These are phyloP conservation scores for Dothideomycetes sp. DNA, from an alignment of 2,329 filamentous ascomycete genomes.

Conservation along the genomic window DNA sequence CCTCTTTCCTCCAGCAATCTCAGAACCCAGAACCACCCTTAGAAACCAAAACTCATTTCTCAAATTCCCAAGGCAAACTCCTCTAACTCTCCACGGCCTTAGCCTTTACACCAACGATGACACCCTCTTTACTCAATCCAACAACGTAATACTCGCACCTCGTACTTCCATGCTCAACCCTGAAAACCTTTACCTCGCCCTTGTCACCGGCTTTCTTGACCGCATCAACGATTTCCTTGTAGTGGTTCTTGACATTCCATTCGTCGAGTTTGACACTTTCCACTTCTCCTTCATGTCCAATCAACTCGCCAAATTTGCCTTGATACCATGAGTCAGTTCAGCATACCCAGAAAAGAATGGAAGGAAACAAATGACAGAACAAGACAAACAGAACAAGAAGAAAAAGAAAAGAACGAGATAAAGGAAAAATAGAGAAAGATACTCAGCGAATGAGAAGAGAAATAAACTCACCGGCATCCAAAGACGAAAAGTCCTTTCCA, in stretches of 20 bases:
- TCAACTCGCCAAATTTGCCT: slow-evolving; percentile 63
- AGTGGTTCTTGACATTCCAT: slow-evolving; percentile 66
- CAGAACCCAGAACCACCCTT: too few species aligned
- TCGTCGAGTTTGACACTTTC: slow-evolving; percentile 57
- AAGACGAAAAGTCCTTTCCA: slow-evolving; percentile 1
- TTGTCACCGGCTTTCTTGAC: slow-evolving; percentile 54
- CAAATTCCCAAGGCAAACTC: not conserved
- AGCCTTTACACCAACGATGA: slow-evolving; percentile 68
- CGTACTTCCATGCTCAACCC: slow-evolving; percentile 52
- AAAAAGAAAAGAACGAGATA: too few species aligned
- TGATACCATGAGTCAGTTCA: too few species aligned
- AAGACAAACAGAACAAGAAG: too few species aligned
- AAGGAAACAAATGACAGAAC: too few species aligned
- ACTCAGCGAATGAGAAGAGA: too few species aligned
- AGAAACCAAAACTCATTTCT: not conserved
- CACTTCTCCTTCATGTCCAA: slow-evolving; percentile 52
- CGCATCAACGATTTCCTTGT: slow-evolving; percentile 58
- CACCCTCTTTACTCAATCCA: slow-evolving; percentile 48
- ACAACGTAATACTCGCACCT: slow-evolving; percentile 75
- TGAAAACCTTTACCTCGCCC: slow-evolving; percentile 62
- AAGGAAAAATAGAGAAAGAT: too few species aligned
- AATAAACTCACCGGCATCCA: slow-evolving; percentile 30
- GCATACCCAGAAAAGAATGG: too few species aligned
- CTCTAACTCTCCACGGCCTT: slow-evolving; percentile 55
- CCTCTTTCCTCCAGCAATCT: too few species aligned